Evolutionary conservation across 345 rosid genomes (phyloP), one percentile per base, ranked within the genome.

Genomic region (Euphorbia tirucalli): DNA sequence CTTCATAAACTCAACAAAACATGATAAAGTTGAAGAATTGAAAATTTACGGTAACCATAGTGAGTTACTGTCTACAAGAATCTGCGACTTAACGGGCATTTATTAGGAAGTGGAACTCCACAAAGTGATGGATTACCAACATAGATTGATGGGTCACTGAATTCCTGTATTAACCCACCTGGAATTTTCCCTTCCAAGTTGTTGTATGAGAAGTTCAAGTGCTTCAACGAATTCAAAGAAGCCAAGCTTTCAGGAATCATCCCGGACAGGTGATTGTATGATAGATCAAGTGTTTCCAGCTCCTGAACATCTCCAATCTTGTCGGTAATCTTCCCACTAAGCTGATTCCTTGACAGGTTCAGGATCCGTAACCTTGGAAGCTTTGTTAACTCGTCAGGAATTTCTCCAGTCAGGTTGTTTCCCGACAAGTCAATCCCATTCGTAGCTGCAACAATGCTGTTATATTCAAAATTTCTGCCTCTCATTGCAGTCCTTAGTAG

Each of bases 121-220:
- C 81, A 78, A 3, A 78, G 68, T 30, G 52, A 57, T 1, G 32
- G 62, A 43, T 78, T 78, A 11, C 71, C 75, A 18, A 48, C 32
- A 55, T 64, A 74, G n/a, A 65, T 66, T 22, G 72, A 73, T 7
- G 68, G 77, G 65, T 73, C 81, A 48, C 15, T 69, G 56, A 78
- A 56, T 11, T 69, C 69, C 14, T 14, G 61, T 37, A n/a, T n/a
- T n/a, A 78, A 62, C 50, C 71, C 59, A 59, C 68, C 14, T 4
- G 78, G 81, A 41, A 78, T 78, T 48, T 58, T 62, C 18, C 84
- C 79, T 6, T 73, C 73, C 15, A 81, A 71, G 61, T 71, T 68
- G 19, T 78, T 81, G 41, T 68, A 65, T n/a, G 84, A 81, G 28
- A 81, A 46, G 31, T 74, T 65, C 66, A 81, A 44, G 48, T 44